These are phyloP conservation scores for Hypoxylon rubiginosum DNA, from an alignment of 2,329 filamentous ascomycete species.

Conservation along the genomic window DNA sequence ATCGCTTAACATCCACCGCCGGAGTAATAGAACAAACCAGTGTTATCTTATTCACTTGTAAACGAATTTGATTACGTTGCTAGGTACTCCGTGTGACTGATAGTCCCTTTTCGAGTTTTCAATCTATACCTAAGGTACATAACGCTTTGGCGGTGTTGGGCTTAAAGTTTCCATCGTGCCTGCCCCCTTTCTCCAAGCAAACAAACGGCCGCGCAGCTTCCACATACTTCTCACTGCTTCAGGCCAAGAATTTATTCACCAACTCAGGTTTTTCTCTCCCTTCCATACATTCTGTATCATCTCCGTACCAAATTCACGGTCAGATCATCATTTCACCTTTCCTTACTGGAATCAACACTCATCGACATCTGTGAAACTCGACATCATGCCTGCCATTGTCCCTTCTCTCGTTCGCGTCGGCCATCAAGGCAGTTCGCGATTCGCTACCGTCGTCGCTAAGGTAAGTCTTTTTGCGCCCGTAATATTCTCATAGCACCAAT, in stretches of 20 bases:
- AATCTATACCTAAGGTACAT: background rate
- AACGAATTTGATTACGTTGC: background rate
- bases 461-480: background rate
- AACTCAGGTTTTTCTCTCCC: background rate
- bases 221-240: background rate
- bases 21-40: background rate
- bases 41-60: background rate
- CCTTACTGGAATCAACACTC: background rate
- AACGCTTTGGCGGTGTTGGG: background rate
- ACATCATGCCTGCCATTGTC: background rate
- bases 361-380: background rate
- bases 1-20: background rate
- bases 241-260: background rate
- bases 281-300: background rate
- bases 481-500: background rate
- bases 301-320: background rate
- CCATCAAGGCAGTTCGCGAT: background rate
- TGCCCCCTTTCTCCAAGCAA: background rate
- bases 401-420: background rate
- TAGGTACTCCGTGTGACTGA: background rate
- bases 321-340: background rate
- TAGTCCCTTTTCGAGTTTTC: background rate
- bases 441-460: background rate
- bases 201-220: slow-evolving; percentile 1
- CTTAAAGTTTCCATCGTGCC: background rate